Evolutionary conservation across 441 rosid genomes (phyloP).

Genomic region (Erysimum cheiri): DNA sequence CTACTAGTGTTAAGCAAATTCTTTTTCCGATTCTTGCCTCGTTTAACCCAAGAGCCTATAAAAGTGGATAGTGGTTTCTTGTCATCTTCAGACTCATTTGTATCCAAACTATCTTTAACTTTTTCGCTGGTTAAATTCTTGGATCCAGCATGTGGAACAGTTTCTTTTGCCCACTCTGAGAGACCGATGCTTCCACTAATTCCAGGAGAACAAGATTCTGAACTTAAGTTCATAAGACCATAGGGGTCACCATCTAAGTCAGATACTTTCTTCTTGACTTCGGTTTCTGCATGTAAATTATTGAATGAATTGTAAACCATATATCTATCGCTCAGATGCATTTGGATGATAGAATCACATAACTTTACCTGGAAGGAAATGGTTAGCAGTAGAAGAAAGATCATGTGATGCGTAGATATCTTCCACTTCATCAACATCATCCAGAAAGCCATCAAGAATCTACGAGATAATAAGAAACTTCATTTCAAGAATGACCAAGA

Average conservation of each 20-base stretch:
- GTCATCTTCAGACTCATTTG: constrained; percentile 54
- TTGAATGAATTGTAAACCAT: not conserved
- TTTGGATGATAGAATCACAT: constrained; percentile 18
- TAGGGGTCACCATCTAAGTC: constrained; percentile 47
- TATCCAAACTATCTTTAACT: constrained; percentile 30
- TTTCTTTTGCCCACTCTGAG: constrained; percentile 59
- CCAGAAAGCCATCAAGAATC: constrained; percentile 86
- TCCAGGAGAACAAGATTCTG: constrained; percentile 78
- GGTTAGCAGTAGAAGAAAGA: constrained; percentile 58
- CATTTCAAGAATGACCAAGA: constrained; percentile 10
- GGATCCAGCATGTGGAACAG: constrained; percentile 48
- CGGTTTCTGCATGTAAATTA: constrained; percentile 58
- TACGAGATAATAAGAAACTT: constrained; percentile 46
- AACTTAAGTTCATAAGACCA: constrained; percentile 51
- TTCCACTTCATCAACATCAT: constrained; percentile 82
- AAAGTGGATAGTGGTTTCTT: constrained; percentile 53
- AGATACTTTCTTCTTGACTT: constrained; percentile 58
- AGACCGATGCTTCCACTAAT: constrained; percentile 61
- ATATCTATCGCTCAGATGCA: constrained; percentile 7
- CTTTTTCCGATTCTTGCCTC: constrained; percentile 54
- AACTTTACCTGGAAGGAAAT: constrained; percentile 60
- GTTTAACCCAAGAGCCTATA: constrained; percentile 48
- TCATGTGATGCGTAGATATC: constrained; percentile 64
- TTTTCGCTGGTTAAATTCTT: constrained; percentile 47
- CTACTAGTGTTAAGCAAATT: constrained; percentile 57